Base-by-base conservation (phyloP, 2,329 filamentous ascomycete species). In the Spiromastix sp. region DNA sequence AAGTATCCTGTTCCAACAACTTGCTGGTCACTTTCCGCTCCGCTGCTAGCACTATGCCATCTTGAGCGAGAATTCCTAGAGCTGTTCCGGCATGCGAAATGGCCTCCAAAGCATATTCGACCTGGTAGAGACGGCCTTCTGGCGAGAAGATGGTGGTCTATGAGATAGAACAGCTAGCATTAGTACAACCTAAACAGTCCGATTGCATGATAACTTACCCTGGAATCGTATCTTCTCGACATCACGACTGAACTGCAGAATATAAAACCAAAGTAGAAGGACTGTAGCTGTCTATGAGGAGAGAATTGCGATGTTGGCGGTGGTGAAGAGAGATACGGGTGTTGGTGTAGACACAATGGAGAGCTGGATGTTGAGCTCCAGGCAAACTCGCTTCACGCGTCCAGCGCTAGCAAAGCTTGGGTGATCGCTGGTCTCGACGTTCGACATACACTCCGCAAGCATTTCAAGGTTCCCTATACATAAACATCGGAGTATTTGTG, bases 61-160 rank as follows among this genome's bases (percentile, higher is more conserved):
- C 91, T 65, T 93, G 87, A 48, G 93, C 91, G 47, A 98, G 73
- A 57, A 98, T 95, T 37, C 91, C 91, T 52, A 98, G 79, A 47
- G 91, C 91, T 32, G 91, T 98, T 51, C 91, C 91, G 49, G 91
- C 91, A 55, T 98, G 91, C 48, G 91, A 98, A 59, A 98, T 98
- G 58, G 91, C 91, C 65, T 98, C 91, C 34, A 98, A 77, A 17
- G 91, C 93, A 73, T 98, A 98, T 76, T 98, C 91, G 54, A 98
- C 91, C 67, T 98, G 91, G 66, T 98, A 98, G 42, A 98, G 77
- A 57, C 91, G 87, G 46, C 91, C 91, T 70, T 98, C 91, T 41
- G 91, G 91, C 42, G 91, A 98, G 79, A 98, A 98, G 75, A 98
- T 98, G 60, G 91, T 98, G 52, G 91, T 98, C 87, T 94, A 52